These are phyloP conservation scores for Auriscalpium microsporum DNA, from an alignment of 768 basidiomycete genomes.

Conservation along the genomic window DNA sequence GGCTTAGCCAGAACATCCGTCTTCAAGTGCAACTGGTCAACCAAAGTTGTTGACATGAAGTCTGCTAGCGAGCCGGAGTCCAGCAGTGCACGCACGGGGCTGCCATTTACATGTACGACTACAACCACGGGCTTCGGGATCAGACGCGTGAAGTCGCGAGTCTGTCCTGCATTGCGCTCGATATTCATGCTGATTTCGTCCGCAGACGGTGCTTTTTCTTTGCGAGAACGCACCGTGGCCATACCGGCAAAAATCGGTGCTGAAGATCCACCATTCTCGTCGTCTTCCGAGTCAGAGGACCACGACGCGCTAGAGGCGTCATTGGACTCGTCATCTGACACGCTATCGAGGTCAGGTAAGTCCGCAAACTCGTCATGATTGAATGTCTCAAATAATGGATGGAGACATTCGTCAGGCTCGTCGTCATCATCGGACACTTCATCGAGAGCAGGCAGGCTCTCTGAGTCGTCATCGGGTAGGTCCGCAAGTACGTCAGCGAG, in stretches of 20 bases:
- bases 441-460: no score
- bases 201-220: neutral
- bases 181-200: neutral
- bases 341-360: no score
- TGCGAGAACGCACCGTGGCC: neutral
- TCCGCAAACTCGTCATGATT: no score
- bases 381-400: no score
- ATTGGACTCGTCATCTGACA: no score
- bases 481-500: no score
- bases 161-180: neutral
- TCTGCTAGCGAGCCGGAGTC: constrained; percentile 24
- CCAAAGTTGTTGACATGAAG: constrained; percentile 23
- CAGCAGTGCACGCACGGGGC: constrained; percentile 10
- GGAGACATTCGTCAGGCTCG: no score
- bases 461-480: no score
- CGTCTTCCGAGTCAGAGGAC: no score
- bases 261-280: no score
- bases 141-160: neutral
- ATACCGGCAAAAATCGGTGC: neutral
- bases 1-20: constrained; percentile 22
- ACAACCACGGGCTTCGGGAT: constrained; percentile 13
- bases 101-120: constrained; percentile 13
- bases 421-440: no score
- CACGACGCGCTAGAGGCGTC: no score
- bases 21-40: constrained; percentile 21